Evolutionary conservation across 2,329 filamentous ascomycete genomes (phyloP), one percentile per base, ranked within the genome.

Genomic region (Cercospora berteroae): DNA sequence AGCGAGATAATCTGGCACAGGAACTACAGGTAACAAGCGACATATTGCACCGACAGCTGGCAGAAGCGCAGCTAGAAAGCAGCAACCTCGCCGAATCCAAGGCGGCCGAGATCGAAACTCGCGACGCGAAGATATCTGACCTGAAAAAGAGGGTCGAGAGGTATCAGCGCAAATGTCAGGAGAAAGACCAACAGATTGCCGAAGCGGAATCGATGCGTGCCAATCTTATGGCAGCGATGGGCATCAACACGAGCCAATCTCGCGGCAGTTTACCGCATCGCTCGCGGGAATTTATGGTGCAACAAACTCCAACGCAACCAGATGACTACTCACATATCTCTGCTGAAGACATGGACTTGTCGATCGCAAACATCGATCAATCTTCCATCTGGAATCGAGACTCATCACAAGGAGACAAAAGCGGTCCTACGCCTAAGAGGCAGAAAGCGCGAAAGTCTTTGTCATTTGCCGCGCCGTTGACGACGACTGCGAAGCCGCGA

Each of bases 381-480:
- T 73, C 74, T 4, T 74, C 75, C 63, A 71, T 67, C 7, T 75
- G 71, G 8, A 70, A 73, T 9, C 67, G 74, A 12, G 79, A 79
- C 2, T 78, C 76, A 5, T 55, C 48, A 0, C 58, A 67, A 42
- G 67, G 74, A 20, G 72, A 67, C 6, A 73, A 71, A 60, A 73
- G 70, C 44, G 79, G 74, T 16, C 75, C 76, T 1, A 81, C 78
- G 27, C 81, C 81, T 3, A 84, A 84, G 69, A 79, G 82, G 16
- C 64, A 62, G 7, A 68, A 65, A 20, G 59, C 69, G 16, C 29
- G 66, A 13, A 67, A 66, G 39, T 68, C 69, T 31, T 48, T 68
- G 20, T 68, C 66, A 4, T 68, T 68, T 1, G 61, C 63, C 13
- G 69, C 44, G 39, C 73, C 68, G 25, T 66, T 71, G 27, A 64